These are phyloP conservation scores for Monosporascus sp. DNA, from an alignment of 2,329 filamentous ascomycete genomes.

Conservation along the genomic window DNA sequence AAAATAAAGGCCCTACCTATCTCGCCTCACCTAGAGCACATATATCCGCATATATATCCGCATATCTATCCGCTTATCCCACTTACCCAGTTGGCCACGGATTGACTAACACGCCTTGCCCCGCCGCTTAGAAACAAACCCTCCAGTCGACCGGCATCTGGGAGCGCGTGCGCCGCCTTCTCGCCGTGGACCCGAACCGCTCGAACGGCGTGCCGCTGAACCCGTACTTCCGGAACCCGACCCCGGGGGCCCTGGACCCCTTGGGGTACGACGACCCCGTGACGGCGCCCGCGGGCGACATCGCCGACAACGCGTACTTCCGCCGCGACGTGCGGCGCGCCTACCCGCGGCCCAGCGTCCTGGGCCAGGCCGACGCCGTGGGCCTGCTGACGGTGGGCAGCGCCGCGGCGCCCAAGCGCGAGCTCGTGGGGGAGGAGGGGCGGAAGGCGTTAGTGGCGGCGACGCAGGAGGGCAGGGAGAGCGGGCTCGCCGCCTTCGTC, in stretches of 20 bases:
- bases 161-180: constrained; percentile 71
- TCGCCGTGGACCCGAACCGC: constrained; percentile 81
- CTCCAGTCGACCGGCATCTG: constrained; percentile 85
- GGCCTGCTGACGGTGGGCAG: constrained; percentile 82
- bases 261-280: constrained; percentile 74
- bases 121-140: constrained; percentile 76
- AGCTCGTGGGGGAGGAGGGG: constrained; percentile 72
- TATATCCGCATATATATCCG: too few relatives aligned
- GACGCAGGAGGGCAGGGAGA: constrained; percentile 67
- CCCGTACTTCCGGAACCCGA: constrained; percentile 82
- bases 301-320: constrained; percentile 93
- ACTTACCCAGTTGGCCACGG: background rate
- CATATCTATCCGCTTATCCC: too few relatives aligned
- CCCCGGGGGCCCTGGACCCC: constrained; percentile 70
- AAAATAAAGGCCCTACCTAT: background rate
- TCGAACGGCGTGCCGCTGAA: constrained; percentile 92
- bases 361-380: constrained; percentile 81
- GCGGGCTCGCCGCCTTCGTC: constrained; percentile 68
- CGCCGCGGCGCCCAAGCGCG: constrained; percentile 73
- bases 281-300: constrained; percentile 76
- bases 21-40: background rate
- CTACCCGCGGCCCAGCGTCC: constrained; percentile 75
- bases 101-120: constrained; percentile 11
- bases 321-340: constrained; percentile 82
- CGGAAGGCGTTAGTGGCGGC: constrained; percentile 66